These are phyloP conservation scores for Aureobasidium subglaciale DNA, from an alignment of 2,329 filamentous ascomycete genomes.

Conservation along the genomic window DNA sequence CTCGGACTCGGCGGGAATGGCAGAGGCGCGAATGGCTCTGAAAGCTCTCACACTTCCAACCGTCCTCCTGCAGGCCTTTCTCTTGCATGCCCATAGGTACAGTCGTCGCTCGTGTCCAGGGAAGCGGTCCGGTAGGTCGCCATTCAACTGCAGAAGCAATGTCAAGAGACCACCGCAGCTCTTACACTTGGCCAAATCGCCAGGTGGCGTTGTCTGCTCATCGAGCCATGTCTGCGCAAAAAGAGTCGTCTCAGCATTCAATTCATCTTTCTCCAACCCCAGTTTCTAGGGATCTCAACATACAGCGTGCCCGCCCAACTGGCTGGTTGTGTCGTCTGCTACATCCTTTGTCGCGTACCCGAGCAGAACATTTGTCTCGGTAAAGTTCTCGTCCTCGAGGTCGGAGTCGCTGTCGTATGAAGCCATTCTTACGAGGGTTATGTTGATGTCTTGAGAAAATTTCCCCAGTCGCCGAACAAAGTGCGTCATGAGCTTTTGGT, in stretches of 20 bases:
- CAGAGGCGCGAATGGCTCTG: conserved; percentile 54
- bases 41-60: conserved; percentile 73
- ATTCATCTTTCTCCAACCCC: no score
- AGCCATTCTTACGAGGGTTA: conserved; percentile 46
- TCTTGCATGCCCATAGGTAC: conserved; percentile 77
- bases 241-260: neutral
- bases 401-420: conserved; percentile 70
- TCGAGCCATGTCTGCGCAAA: conserved; percentile 67
- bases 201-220: conserved; percentile 61
- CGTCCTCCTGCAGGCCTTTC: conserved; percentile 72
- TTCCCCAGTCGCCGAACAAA: neutral
- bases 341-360: conserved; percentile 79
- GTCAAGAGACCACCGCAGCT: conserved; percentile 78
- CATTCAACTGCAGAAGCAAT: conserved; percentile 84
- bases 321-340: conserved; percentile 76
- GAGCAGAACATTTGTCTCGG: conserved; percentile 79
- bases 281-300: conserved; percentile 24
- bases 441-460: conserved; percentile 11
- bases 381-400: conserved; percentile 61
- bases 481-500: conserved; percentile 9
- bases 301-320: conserved; percentile 82
- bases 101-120: conserved; percentile 79
- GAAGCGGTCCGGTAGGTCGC: conserved; percentile 78
- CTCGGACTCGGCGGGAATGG: conserved; percentile 17
- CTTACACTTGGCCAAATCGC: conserved; percentile 74